Evolutionary conservation across 805 yeast genomes (phyloP).

Genomic region (Lachancea nothofagi): DNA sequence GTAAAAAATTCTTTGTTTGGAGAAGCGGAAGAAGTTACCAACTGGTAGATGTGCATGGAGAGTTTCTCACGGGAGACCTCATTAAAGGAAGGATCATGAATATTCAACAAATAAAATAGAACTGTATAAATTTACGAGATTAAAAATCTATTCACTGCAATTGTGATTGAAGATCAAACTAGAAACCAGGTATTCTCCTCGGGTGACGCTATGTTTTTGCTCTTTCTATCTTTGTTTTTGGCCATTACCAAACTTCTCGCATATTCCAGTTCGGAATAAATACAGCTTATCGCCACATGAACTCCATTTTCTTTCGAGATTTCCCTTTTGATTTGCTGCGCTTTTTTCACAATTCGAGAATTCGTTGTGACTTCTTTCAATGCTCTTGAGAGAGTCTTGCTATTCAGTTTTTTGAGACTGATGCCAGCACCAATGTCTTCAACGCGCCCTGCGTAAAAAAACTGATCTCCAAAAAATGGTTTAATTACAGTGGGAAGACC

Average conservation of each 20-base stretch:
- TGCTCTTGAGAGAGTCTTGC: slow-evolving; percentile 58
- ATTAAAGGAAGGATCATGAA: neutral
- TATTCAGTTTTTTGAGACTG: slow-evolving; percentile 60
- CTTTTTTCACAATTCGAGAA: slow-evolving; percentile 60
- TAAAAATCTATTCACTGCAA: neutral
- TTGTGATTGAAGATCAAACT: slow-evolving; percentile 2
- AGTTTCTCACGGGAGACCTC: too few species aligned
- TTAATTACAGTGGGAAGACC: slow-evolving; percentile 88
- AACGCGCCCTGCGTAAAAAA: slow-evolving; percentile 80
- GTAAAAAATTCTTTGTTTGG: slow-evolving; percentile 72
- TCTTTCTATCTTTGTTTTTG: slow-evolving; percentile 34
- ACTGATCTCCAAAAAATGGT: slow-evolving; percentile 96
- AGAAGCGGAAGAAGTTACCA: slow-evolving; percentile 90
- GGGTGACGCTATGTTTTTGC: slow-evolving; percentile 1
- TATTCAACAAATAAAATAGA: neutral
- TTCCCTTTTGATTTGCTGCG: slow-evolving; percentile 53
- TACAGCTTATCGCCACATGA: slow-evolving; percentile 60
- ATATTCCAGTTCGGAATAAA: slow-evolving; percentile 77
- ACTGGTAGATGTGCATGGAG: slow-evolving; percentile 53
- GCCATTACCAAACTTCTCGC: slow-evolving; percentile 52
- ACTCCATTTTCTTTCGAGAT: slow-evolving; percentile 81
- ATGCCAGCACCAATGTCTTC: slow-evolving; percentile 88
- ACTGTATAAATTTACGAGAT: neutral
- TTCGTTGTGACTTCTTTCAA: slow-evolving; percentile 63
- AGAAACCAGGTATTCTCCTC: slow-evolving; percentile 7